These are phyloP conservation scores for Fagus crenata DNA, from an alignment of 306 rosid species.

Conservation along the genomic window DNA sequence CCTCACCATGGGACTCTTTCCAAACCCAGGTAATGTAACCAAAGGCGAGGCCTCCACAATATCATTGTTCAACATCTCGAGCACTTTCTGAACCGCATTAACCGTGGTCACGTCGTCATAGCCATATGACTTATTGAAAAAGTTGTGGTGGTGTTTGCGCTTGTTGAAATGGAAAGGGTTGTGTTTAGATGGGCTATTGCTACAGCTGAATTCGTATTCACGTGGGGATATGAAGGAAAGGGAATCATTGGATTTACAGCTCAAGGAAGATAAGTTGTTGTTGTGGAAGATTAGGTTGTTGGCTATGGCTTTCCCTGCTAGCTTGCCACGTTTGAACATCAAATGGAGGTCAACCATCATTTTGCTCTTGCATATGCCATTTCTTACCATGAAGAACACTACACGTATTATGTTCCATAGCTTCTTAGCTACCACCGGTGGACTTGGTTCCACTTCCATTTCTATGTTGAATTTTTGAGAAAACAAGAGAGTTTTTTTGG, in stretches of 20 bases:
- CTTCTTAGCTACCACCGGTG: constrained; percentile 57
- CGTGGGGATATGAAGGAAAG: constrained; percentile 55
- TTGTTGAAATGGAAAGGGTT: constrained; percentile 19
- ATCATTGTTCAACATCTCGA: constrained; percentile 55
- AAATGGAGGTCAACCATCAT: constrained; percentile 46
- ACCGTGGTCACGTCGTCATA: constrained; percentile 51
- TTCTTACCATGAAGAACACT: constrained; percentile 58
- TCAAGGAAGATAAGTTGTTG: constrained; percentile 47
- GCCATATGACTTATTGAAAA: constrained; percentile 33
- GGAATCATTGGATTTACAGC: constrained; percentile 51
- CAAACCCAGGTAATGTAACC: constrained; percentile 66
- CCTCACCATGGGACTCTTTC: constrained; percentile 65
- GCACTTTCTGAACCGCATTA: constrained; percentile 53
- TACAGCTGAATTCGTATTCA: constrained; percentile 95
- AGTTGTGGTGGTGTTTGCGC: constrained; percentile 12
- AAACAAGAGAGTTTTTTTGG: no score
- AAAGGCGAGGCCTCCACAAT: constrained; percentile 63
- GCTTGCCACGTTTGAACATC: constrained; percentile 66
- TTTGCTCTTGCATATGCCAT: constrained; percentile 70
- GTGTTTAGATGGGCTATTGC: constrained; percentile 66
- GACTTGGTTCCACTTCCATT: constrained; percentile 65
- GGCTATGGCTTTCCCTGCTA: constrained; percentile 64
- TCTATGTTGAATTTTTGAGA: not conserved
- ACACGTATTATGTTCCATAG: constrained; percentile 58
- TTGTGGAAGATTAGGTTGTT: constrained; percentile 47